phyloP scores from a whole-genome alignment of 371 early-diverging fungal species.

The Rhizomucor miehei region DNA sequence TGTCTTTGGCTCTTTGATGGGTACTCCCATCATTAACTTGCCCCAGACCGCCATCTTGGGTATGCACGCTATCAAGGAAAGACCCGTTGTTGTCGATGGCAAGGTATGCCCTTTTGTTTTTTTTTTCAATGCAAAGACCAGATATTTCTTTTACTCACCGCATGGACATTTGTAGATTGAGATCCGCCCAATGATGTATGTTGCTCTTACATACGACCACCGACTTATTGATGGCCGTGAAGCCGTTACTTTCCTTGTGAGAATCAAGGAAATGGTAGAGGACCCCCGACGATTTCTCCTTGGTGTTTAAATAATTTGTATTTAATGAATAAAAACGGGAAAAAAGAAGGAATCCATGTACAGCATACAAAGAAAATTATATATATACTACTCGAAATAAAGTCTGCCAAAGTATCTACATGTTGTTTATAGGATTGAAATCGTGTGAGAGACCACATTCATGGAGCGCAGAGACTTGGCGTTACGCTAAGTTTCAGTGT shows the following conservation, averaged over 20 bases:
- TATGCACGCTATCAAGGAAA: slow-evolving; percentile 97
- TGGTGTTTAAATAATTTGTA: slow-evolving; percentile 53
- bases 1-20: slow-evolving; percentile 94
- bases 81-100: slow-evolving; percentile 92
- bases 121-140: no score
- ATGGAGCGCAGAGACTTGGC: no score
- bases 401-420: no score
- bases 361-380: no score
- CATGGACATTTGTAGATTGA: slow-evolving; percentile 55
- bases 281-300: slow-evolving; percentile 92
- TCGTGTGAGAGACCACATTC: no score
- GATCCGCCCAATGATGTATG: slow-evolving; percentile 98
- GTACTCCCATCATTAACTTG: slow-evolving; percentile 97
- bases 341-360: no score
- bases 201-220: slow-evolving; percentile 98
- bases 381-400: no score
- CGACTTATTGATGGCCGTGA: slow-evolving; percentile 98
- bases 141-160: no score
- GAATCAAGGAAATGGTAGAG: slow-evolving; percentile 93
- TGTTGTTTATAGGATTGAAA: no score
- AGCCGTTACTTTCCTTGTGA: slow-evolving; percentile 96
- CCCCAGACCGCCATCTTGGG: slow-evolving; percentile 97
- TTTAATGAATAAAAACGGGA: background rate
- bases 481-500: no score
- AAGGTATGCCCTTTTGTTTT: no score